Evolutionary conservation across 805 yeast species (phyloP), one percentile per base, ranked within the genome.

Genomic region (Cyberlindnera mississippiensis): DNA sequence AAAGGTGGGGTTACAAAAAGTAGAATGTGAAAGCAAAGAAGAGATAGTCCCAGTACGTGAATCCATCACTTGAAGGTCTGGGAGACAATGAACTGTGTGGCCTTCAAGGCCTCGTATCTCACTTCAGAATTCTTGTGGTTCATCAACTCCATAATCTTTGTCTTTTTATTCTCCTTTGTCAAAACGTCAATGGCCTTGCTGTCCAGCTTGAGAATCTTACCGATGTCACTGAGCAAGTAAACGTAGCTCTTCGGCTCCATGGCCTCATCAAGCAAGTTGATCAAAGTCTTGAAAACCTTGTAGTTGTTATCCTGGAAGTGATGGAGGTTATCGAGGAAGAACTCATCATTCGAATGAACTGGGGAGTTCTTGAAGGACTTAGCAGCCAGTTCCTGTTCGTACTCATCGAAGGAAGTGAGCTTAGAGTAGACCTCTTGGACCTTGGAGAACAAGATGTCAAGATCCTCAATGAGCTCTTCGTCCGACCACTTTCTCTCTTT

Each of bases 401-500:
- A 93, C 62, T 90, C 96, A 58, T 93, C 98, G 62, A 91, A 86
- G 1, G 96, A 88, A 4, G 97, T 83, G 69, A 93, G 76, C 51
- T 77, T 79, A 37, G 81, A 76, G 47, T 83, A 89, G 37, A 87
- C 82, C 22, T 79, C 84, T 48, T 78, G 79, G 50, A 91, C 73
- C n/a, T 70, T 68, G 28, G 71, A 77, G 44, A 72, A 67, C 50
- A 93, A 69, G 26, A 66, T 60, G 17, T 67, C 69, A 52, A 93
- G 75, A 61, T 89, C 97, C 15, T 68, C 69, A 35, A 85, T 76
- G 54, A 93, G 75, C 62, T 93, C 99, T 48, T 87, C 93, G 62
- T 93, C 99, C 6, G 95, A 84, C 82, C 96, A 90, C 64, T 93
- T 93, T 56, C 98, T 73, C 46, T 85, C 91, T 51, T 80, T 76